These are phyloP conservation scores for Coemansia sp. DNA, from an alignment of 192 early-diverging fungal genomes.

Conservation along the genomic window DNA sequence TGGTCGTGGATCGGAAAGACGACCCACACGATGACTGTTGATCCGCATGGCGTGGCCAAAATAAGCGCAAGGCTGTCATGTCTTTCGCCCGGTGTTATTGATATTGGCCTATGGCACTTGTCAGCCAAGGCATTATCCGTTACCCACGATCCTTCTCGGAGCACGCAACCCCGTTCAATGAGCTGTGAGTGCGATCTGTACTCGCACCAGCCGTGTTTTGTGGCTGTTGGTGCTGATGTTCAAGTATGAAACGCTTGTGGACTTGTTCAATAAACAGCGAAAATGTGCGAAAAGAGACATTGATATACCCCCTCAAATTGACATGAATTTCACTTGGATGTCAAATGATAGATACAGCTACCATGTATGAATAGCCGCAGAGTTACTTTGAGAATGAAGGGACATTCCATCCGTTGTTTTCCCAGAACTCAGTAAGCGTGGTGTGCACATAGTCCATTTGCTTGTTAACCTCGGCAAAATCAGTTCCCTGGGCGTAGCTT, in stretches of 20 bases:
- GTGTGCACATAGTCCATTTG: slow-evolving; percentile 19
- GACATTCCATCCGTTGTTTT: slow-evolving; percentile 56
- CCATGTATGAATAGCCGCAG: no score
- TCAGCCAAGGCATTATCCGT: slow-evolving; percentile 11
- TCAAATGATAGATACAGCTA: not conserved
- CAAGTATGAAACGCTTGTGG: not conserved
- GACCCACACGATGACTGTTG: no score
- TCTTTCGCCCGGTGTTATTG: slow-evolving; percentile 26
- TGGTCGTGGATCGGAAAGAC: no score
- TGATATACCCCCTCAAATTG: no score
- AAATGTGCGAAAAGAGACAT: no score
- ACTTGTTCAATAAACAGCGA: no score
- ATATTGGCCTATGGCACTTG: slow-evolving; percentile 43
- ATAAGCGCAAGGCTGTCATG: slow-evolving; percentile 24
- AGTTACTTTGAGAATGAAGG: slow-evolving; percentile 4
- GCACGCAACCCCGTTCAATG: slow-evolving; percentile 15
- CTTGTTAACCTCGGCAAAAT: slow-evolving; percentile 24
- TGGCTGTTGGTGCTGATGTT: not conserved
- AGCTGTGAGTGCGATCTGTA: slow-evolving; percentile 24
- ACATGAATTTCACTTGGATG: no score
- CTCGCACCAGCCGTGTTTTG: slow-evolving; percentile 35
- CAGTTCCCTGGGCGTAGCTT: slow-evolving; percentile 16
- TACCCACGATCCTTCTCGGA: not conserved
- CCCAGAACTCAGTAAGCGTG: slow-evolving; percentile 34
- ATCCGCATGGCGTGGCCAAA: slow-evolving; percentile 7